Percentiles rank a stretch among this genome's conserved stretches.
Evolutionary conservation across 805 yeast genomes (phyloP).

Genomic region (Myxozyma mucilagina): DNA sequence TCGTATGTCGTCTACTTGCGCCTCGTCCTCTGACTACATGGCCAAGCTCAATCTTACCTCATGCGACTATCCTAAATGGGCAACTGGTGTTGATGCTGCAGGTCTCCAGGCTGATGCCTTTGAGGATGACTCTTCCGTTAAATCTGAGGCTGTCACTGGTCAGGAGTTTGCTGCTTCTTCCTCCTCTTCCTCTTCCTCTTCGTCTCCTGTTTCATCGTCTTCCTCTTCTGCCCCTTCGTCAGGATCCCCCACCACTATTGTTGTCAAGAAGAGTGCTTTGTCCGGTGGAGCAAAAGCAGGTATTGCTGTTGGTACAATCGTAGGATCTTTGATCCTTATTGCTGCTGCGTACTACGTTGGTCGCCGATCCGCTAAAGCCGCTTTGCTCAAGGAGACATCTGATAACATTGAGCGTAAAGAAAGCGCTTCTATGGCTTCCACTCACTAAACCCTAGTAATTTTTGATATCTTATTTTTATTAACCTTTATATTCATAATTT

Average conservation of each 20-base stretch:
- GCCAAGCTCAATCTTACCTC: conserved; percentile 8
- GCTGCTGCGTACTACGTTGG: conserved; percentile 7
- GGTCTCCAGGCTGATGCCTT: conserved; percentile 11
- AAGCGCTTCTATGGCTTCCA: not conserved
- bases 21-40: not conserved
- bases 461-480: too few relatives aligned
- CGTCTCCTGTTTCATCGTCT: not conserved
- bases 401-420: not conserved
- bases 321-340: conserved; percentile 9
- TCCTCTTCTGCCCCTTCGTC: not conserved
- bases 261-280: not conserved
- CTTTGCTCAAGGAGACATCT: not conserved
- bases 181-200: not conserved
- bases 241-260: not conserved
- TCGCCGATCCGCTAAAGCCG: conserved; percentile 3
- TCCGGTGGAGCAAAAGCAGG: conserved; percentile 16
- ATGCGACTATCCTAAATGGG: conserved; percentile 14
- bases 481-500: too few relatives aligned
- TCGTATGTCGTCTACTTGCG: conserved; percentile 8
- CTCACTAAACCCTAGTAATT: not conserved
- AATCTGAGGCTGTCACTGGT: conserved; percentile 14
- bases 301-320: conserved; percentile 12
- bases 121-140: not conserved
- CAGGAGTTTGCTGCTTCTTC: not conserved
- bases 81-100: not conserved